These are phyloP conservation scores for Blastobotrys buckinghamii DNA, from an alignment of 1,139 yeast genomes.

Conservation along the genomic window DNA sequence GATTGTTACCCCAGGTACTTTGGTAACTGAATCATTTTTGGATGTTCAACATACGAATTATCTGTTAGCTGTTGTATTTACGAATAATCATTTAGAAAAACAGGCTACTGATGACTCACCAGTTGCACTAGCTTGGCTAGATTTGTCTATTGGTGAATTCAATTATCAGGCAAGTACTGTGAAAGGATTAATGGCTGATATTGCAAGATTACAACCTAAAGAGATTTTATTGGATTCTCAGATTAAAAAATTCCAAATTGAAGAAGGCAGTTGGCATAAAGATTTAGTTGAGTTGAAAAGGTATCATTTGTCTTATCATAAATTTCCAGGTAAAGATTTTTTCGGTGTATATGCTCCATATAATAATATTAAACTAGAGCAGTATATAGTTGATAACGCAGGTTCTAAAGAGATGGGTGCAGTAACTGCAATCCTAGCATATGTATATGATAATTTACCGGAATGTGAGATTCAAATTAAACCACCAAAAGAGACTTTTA, in stretches of 20 bases:
- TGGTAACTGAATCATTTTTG: slow-evolving; percentile 79
- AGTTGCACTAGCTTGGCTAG: slow-evolving; percentile 85
- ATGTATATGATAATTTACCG: slow-evolving; percentile 54
- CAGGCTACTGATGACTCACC: slow-evolving; percentile 33
- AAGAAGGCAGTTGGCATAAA: slow-evolving; percentile 49
- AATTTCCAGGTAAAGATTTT: slow-evolving; percentile 31
- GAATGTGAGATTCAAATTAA: slow-evolving; percentile 44
- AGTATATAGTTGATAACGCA: slow-evolving; percentile 11
- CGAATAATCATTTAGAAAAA: slow-evolving; percentile 17
- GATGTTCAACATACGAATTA: slow-evolving; percentile 68
- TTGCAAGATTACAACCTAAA: slow-evolving; percentile 61
- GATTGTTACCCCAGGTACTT: slow-evolving; percentile 87
- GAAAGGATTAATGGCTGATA: slow-evolving; percentile 50
- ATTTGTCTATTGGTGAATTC: slow-evolving; percentile 76
- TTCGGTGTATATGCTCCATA: slow-evolving; percentile 18
- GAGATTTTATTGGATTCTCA: slow-evolving; percentile 51
- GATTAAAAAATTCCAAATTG: slow-evolving; percentile 29
- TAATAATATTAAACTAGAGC: slow-evolving; percentile 16
- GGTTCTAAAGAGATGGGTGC: slow-evolving; percentile 41
- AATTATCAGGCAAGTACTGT: slow-evolving; percentile 58
- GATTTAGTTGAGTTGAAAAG: slow-evolving; percentile 56
- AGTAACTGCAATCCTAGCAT: slow-evolving; percentile 49
- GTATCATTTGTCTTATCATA: slow-evolving; percentile 50
- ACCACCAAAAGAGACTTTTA: slow-evolving; percentile 46
- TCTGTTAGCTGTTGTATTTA: slow-evolving; percentile 47